Conservation (phyloP, 257 asterid genomes). For the Phtheirospermum japonicum region DNA sequence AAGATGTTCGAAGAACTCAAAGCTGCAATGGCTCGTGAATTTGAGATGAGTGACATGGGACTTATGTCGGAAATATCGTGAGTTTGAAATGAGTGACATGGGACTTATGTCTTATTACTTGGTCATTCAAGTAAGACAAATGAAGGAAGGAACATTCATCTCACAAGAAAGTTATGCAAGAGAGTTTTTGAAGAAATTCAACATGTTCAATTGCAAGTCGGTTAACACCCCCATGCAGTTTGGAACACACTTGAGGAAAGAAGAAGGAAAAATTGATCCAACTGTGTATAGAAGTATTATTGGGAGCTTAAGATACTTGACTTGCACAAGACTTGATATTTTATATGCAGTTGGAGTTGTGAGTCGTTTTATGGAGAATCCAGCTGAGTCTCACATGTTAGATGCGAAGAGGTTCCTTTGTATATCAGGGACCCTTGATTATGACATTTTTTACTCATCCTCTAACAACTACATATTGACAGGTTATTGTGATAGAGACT, state of each 20-base stretch:
- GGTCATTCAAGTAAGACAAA: too few species aligned
- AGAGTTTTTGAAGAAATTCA: constrained; percentile 17
- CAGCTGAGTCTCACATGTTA: not conserved
- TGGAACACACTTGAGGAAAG: constrained; percentile 11
- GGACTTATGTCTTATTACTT: too few species aligned
- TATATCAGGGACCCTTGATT: not conserved
- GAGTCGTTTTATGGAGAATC: not conserved
- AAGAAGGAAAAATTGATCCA: too few species aligned
- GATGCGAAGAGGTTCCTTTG: not conserved
- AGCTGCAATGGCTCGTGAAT: too few species aligned
- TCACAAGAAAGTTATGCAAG: constrained; percentile 15
- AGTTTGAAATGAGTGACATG: too few species aligned
- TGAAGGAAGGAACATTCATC: not conserved
- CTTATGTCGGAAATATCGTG: too few species aligned
- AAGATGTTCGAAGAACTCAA: too few species aligned
- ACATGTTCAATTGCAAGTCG: constrained; percentile 4
- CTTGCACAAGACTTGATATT: constrained; percentile 9
- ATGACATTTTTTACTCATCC: not conserved
- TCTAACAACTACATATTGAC: constrained; percentile 1
- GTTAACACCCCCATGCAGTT: constrained; percentile 6
- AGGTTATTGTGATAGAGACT: constrained; percentile 3
- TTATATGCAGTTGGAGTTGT: not conserved
- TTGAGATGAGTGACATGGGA: too few species aligned
- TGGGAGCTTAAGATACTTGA: too few species aligned
- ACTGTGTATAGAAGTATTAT: too few species aligned